Percentiles rank a stretch among this genome's conserved stretches.
Conservation (phyloP, 768 basidiomycete genomes). For the Nidularia pulvinata region DNA sequence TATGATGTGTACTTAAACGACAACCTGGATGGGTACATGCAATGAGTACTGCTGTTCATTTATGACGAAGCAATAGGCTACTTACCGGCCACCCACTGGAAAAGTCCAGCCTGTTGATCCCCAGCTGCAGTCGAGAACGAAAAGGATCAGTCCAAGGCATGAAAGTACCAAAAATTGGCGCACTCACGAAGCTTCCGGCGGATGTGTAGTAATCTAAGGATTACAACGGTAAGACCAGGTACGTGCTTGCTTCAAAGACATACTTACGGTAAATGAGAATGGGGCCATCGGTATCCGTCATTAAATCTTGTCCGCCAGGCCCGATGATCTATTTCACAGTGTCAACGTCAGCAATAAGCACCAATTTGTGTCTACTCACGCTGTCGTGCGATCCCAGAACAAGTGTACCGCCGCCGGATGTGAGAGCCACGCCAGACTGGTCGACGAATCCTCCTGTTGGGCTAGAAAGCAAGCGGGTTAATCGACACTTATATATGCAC, state of each 20-base stretch:
- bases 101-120: slow-evolving; percentile 47
- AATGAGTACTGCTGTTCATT: no score
- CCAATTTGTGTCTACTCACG: slow-evolving; percentile 17
- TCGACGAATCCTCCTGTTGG: slow-evolving; percentile 46
- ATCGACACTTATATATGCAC: neutral
- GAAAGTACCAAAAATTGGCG: neutral
- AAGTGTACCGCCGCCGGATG: slow-evolving; percentile 50
- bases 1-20: slow-evolving; percentile 1
- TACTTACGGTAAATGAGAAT: slow-evolving; percentile 49
- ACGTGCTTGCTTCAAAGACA: neutral
- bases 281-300: slow-evolving; percentile 41
- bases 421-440: slow-evolving; percentile 37
- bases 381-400: slow-evolving; percentile 41
- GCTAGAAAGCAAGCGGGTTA: slow-evolving; percentile 16
- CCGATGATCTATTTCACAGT: slow-evolving; percentile 35
- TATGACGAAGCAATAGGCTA: neutral
- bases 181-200: slow-evolving; percentile 36
- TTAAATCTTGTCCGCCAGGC: slow-evolving; percentile 54
- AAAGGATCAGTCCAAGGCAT: neutral
- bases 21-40: no score
- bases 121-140: slow-evolving; percentile 26
- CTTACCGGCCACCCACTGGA: slow-evolving; percentile 49
- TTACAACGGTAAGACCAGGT: neutral
- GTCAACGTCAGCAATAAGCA: neutral
- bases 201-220: slow-evolving; percentile 48